A percentile compares a stretch with the other conserved stretches of the same genome.
Evolutionary conservation across 805 yeast genomes (phyloP).

Genomic region (Ogataea philodendri): DNA sequence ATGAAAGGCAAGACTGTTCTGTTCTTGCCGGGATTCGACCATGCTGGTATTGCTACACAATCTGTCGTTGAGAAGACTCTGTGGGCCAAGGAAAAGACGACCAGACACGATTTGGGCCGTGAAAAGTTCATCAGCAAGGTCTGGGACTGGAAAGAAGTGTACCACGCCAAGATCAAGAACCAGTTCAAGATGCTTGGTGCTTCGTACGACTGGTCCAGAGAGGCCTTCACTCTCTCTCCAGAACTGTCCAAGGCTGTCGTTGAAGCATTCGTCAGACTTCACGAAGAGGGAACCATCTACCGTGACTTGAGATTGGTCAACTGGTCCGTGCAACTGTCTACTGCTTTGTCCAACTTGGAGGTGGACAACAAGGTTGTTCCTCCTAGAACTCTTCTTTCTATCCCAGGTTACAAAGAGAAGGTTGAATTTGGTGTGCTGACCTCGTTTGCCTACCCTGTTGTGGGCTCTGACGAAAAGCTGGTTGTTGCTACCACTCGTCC

Average conservation of each 20-base stretch:
- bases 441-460: conserved; percentile 90
- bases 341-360: conserved; percentile 94
- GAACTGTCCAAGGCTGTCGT: conserved; percentile 73
- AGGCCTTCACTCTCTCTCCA: conserved; percentile 89
- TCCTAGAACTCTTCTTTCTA: conserved; percentile 75
- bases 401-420: conserved; percentile 87
- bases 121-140: conserved; percentile 84
- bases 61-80: conserved; percentile 95
- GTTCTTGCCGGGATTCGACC: conserved; percentile 95
- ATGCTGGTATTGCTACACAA: conserved; percentile 98
- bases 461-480: conserved; percentile 77
- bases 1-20: conserved; percentile 95
- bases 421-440: conserved; percentile 96
- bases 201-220: conserved; percentile 94
- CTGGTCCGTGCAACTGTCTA: conserved; percentile 93
- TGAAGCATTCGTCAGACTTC: conserved; percentile 87
- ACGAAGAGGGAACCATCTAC: conserved; percentile 93
- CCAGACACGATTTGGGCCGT: conserved; percentile 95
- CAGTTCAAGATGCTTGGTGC: conserved; percentile 91
- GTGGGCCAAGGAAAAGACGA: conserved; percentile 82
- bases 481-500: conserved; percentile 99
- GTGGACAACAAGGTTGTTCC: conserved; percentile 89
- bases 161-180: conserved; percentile 78
- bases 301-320: conserved; percentile 91
- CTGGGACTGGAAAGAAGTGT: conserved; percentile 98